Base-by-base conservation (phyloP, 106 monocot species). In the Vanilla planifolia region DNA sequence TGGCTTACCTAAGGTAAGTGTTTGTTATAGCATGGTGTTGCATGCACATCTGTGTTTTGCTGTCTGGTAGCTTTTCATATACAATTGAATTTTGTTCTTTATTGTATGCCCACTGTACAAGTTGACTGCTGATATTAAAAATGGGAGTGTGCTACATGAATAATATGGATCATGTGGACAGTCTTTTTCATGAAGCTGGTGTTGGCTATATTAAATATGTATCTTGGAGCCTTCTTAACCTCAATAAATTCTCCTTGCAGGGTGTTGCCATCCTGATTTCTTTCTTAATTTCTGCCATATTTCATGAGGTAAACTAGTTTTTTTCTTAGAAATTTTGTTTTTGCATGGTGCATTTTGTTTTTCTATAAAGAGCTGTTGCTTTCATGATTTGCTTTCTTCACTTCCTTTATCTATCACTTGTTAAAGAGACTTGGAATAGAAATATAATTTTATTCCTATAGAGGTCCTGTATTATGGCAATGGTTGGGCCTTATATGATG, bases 241-340 rank as follows among this genome's bases (percentile, higher is more conserved):
- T 53, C 16, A 6, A 30, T 16, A 32, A 53, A 6, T 4, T 33
- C 51, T 65, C 23, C 33, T 53, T 76, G 43, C 89, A 95, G 94
- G 78, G 58, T 51, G 75, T 83, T 83, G 86, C 94, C 63, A 36
- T 95, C 69, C 33, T 95, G 15, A 79, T 95, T 56, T 78, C 89
- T 5, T 95, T 95, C 62, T 65, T 95, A 20, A 61, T 86, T 23
- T 95, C 94, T 62, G 94, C 94, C 30, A 29, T 86, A 68, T 95
- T 95, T 53, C 94, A 95, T 67, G 94, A 95, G 94, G 94, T 95
- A 76, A 29, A 36, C 7, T n/a, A n/a, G n/a, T n/a, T n/a, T n/a
- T n/a, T n/a, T n/a, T n/a, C n/a, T n/a, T n/a, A n/a, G n/a, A n/a
- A n/a, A n/a, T n/a, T n/a, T n/a, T n/a, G n/a, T n/a, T n/a, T n/a